These are phyloP conservation scores for Amborella trichopoda DNA, from an alignment of 164 flowering plant species.

Conservation along the genomic window DNA sequence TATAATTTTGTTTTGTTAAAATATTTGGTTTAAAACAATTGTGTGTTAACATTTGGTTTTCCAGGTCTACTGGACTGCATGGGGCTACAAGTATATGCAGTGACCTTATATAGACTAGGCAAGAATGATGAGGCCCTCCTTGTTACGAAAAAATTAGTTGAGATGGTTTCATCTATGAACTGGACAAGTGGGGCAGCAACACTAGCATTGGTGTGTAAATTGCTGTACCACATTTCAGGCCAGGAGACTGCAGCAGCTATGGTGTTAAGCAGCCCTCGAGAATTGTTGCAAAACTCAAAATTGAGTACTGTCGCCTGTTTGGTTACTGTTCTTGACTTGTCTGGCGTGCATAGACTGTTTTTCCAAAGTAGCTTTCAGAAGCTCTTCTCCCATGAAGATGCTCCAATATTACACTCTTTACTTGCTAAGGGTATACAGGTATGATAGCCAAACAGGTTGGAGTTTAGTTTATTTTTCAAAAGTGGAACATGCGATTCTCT, in stretches of 20 bases:
- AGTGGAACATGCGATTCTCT: too few species aligned
- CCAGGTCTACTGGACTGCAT: constrained; percentile 59
- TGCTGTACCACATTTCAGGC: constrained; percentile 62
- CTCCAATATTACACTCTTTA: constrained; percentile 49
- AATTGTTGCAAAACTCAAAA: constrained; percentile 51
- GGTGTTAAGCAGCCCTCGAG: constrained; percentile 63
- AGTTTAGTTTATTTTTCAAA: too few species aligned
- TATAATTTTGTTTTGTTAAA: too few species aligned
- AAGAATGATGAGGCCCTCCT: constrained; percentile 47
- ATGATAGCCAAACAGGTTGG: too few species aligned
- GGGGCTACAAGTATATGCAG: constrained; percentile 70
- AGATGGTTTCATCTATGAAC: constrained; percentile 35
- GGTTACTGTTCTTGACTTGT: constrained; percentile 49
- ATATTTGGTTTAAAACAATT: too few species aligned
- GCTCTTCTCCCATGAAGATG: constrained; percentile 43
- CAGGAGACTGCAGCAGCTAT: constrained; percentile 35
- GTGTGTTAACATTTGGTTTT: constrained; percentile 2
- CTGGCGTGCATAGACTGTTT: constrained; percentile 37
- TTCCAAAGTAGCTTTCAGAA: constrained; percentile 33
- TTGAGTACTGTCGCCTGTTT: constrained; percentile 55
- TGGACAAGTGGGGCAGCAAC: constrained; percentile 25
- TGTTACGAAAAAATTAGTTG: constrained; percentile 39
- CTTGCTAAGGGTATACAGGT: constrained; percentile 64
- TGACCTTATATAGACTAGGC: constrained; percentile 69
- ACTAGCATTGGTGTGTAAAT: constrained; percentile 48